Base-by-base conservation (phyloP, 345 rosid species). In the Aegle marmelos region DNA sequence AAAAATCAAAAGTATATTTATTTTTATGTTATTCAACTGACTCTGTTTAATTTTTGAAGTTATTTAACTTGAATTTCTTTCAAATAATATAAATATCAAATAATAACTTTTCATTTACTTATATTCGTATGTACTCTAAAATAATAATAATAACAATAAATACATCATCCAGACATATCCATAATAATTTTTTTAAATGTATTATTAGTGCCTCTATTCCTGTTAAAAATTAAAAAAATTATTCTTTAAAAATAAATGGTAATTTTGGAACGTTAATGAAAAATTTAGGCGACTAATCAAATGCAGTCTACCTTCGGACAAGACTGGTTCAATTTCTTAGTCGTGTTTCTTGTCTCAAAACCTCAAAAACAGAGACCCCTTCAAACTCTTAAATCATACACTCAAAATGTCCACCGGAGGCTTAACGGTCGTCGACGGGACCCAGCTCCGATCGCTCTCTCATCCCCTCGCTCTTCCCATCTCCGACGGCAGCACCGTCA, bases 361-460 rank as follows among this genome's bases (percentile, higher is more conserved):
- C 53, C 69, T 64, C 73, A 25, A 28, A 58, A 62, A 19, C 78
- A 10, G 54, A n/a, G 53, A 21, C 69, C 59, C 16, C 53, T 56
- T 73, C 69, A 69, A 53, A 53, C 57, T 53, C 57, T 53, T 5
- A 17, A 53, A 16, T 19, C 57, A 53, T 11, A 45, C 57, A 25
- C 21, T 28, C 10, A 78, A 77, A 88, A 94, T 91, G 97, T 83
- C 90, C 41, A 87, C 83, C 86, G 84, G 87, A 76, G 91, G 91
- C 61, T 75, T 87, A n/a, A 87, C 80, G 66, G 85, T 93, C 65
- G 68, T 93, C 19, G 94, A 94, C 84, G 98, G 97, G 34, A 33
- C 85, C n/a, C 74, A 78, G 27, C 89, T 94, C 70, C 82, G 94
- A 82, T 91, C 88, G 74, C 73, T 88, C 68, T 82, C 83, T 60